Evolutionary conservation across 768 basidiomycete species (phyloP).

Genomic region (Leccinum subgranulosum): DNA sequence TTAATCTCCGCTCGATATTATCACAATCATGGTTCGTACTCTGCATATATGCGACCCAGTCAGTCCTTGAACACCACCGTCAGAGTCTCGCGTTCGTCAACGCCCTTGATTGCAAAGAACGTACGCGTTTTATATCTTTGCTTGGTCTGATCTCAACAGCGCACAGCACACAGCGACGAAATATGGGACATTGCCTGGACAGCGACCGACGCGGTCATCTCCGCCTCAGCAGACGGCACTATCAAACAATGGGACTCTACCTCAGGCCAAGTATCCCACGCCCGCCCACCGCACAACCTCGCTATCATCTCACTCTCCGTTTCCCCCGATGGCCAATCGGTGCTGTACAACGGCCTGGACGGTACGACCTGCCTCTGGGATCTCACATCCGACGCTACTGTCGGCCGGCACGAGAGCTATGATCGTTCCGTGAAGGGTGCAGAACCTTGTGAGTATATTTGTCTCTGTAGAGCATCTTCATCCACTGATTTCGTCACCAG

Average conservation of each 20-base stretch:
- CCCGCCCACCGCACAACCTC: slow-evolving; percentile 74
- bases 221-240: slow-evolving; percentile 75
- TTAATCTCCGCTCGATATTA: slow-evolving; percentile 53
- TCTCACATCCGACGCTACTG: slow-evolving; percentile 54
- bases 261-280: slow-evolving; percentile 57
- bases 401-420: slow-evolving; percentile 74
- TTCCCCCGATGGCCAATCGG: slow-evolving; percentile 59
- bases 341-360: slow-evolving; percentile 80
- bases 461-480: not conserved
- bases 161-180: slow-evolving; percentile 71
- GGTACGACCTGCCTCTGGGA: slow-evolving; percentile 80
- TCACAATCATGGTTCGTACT: slow-evolving; percentile 27
- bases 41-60: slow-evolving; percentile 1
- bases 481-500: slow-evolving; percentile 33
- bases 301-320: slow-evolving; percentile 81
- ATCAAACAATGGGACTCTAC: slow-evolving; percentile 70
- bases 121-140: slow-evolving; percentile 38
- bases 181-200: slow-evolving; percentile 82
- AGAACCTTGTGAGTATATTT: slow-evolving; percentile 61
- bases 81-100: slow-evolving; percentile 74
- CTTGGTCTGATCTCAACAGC: slow-evolving; percentile 6
- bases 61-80: slow-evolving; percentile 19
- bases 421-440: slow-evolving; percentile 47
- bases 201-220: slow-evolving; percentile 57
- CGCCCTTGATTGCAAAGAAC: slow-evolving; percentile 73